Evolutionary conservation across 345 rosid genomes (phyloP).

Genomic region (Capsella bursapastoris): DNA sequence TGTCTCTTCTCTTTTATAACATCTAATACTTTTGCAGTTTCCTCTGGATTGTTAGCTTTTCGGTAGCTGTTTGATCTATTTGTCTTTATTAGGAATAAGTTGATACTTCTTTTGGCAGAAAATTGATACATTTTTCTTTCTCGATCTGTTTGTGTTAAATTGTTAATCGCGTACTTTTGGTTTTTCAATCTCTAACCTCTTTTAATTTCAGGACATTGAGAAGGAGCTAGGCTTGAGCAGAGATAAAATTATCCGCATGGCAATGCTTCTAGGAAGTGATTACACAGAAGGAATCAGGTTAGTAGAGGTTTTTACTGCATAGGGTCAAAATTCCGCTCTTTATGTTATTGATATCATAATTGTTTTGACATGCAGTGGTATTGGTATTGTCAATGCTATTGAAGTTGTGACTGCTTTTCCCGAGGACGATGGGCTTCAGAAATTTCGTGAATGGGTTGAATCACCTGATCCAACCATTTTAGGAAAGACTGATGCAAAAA

Average conservation of each 20-base stretch:
- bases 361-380: conserved; percentile 69
- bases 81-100: not conserved
- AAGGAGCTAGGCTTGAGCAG: conserved; percentile 87
- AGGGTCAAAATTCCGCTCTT: not conserved
- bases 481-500: conserved; percentile 55
- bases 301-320: not conserved
- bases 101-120: not conserved
- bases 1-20: not conserved
- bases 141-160: conserved; percentile 12
- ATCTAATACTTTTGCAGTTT: conserved; percentile 11
- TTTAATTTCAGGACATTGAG: conserved; percentile 71
- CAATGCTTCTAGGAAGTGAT: conserved; percentile 97
- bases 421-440: conserved; percentile 87
- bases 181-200: not conserved
- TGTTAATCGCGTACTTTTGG: not conserved
- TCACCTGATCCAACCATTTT: conserved; percentile 95
- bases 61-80: not conserved
- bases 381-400: conserved; percentile 96
- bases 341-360: conserved; percentile 15
- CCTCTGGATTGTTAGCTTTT: not conserved
- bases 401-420: conserved; percentile 95
- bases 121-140: not conserved
- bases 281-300: conserved; percentile 99
- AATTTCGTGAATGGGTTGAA: conserved; percentile 93
- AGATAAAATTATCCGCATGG: conserved; percentile 85